Conservation (phyloP, 192 early-diverging fungal species). For the Kickxella alabastrina region DNA sequence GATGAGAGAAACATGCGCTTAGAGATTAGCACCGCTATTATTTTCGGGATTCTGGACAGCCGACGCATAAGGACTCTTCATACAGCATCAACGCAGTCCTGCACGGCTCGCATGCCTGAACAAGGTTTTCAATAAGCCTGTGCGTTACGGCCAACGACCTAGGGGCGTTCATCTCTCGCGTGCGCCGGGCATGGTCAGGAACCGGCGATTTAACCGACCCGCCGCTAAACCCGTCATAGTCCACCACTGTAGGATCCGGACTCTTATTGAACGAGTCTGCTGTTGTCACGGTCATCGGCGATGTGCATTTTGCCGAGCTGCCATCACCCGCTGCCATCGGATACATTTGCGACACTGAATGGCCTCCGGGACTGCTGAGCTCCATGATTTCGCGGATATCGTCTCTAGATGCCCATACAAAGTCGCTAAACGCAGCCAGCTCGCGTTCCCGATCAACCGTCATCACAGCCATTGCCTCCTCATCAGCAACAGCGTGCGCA, state of each 20-base stretch:
- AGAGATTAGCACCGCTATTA: background rate
- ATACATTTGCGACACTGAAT: background rate
- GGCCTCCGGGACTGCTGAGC: background rate
- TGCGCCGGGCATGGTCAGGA: background rate
- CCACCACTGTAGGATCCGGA: too few species aligned
- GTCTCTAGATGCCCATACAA: slow-evolving; percentile 13
- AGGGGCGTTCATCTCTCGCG: background rate
- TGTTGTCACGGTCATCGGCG: background rate
- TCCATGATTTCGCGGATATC: slow-evolving; percentile 14
- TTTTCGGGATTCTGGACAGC: background rate
- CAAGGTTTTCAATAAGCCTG: slow-evolving; percentile 3
- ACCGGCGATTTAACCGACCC: too few species aligned
- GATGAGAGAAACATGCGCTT: background rate
- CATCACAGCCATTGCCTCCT: slow-evolving; percentile 4
- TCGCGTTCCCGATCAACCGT: slow-evolving; percentile 35
- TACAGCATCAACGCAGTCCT: slow-evolving; percentile 13
- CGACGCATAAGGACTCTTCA: background rate
- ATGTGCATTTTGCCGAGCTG: background rate
- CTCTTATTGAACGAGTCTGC: too few species aligned
- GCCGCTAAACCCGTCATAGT: too few species aligned
- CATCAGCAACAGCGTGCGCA: background rate
- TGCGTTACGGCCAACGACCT: background rate
- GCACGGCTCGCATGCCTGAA: slow-evolving; percentile 14
- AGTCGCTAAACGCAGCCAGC: slow-evolving; percentile 34
- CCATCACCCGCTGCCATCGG: background rate